A percentile compares a stretch with the other conserved stretches of the same genome.
These are phyloP conservation scores for Neurospora sp. DNA, from an alignment of 495 filamentous ascomycete genomes.

Conservation along the genomic window DNA sequence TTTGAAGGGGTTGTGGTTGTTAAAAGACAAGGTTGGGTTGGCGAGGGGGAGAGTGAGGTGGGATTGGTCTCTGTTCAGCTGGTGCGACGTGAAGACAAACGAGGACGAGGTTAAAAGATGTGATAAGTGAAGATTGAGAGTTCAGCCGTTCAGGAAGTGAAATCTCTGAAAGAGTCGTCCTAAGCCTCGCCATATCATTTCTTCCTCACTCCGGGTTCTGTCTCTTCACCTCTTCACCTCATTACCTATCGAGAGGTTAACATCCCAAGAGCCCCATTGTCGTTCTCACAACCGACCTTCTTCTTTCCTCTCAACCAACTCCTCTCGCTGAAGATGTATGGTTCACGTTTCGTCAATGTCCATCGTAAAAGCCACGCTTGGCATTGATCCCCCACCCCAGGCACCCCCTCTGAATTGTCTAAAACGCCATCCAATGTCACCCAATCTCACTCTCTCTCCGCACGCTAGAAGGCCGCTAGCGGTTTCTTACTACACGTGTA, in stretches of 20 bases:
- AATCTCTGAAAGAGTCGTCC: not conserved
- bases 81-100: not conserved
- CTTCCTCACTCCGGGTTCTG: not conserved
- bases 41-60: not conserved
- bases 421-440: not conserved
- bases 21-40: not conserved
- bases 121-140: not conserved
- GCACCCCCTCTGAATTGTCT: not conserved
- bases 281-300: no score
- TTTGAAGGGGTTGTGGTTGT: not conserved
- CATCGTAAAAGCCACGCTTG: not conserved
- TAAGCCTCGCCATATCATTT: not conserved
- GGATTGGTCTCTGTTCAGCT: not conserved
- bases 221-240: not conserved
- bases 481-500: not conserved
- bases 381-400: not conserved
- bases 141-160: not conserved
- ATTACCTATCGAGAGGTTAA: not conserved
- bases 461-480: not conserved
- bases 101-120: not conserved
- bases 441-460: not conserved
- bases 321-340: not conserved
- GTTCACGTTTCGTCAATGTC: not conserved
- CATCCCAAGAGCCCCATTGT: no score
- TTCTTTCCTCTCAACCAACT: not conserved